phyloP scores from a whole-genome alignment of 305 asterid species.

The Solanum hybrid region DNA sequence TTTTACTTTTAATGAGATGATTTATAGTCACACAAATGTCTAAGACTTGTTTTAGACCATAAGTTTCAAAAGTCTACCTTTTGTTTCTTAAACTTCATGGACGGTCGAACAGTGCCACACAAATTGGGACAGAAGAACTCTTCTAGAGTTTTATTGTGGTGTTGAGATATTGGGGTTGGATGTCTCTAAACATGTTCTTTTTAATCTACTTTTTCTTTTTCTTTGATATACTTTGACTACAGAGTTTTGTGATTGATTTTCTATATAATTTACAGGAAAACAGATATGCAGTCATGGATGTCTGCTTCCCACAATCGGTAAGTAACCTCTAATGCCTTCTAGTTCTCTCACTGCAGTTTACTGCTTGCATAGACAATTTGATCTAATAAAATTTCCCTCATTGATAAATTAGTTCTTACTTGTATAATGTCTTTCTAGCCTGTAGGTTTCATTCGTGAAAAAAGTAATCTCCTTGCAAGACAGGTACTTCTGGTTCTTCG shows the following conservation, averaged over 20 bases:
- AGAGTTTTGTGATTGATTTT: not conserved
- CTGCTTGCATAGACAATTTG: conserved; percentile 14
- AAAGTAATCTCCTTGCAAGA: conserved; percentile 80
- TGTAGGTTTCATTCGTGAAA: conserved; percentile 89
- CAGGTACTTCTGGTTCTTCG: conserved; percentile 41
- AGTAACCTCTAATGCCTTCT: conserved; percentile 23
- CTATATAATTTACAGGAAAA: conserved; percentile 67
- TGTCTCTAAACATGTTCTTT: not conserved
- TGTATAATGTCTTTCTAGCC: conserved; percentile 49
- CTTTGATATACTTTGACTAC: not conserved
- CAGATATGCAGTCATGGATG: conserved; percentile 80
- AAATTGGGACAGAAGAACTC: not conserved
- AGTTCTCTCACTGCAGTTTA: conserved; percentile 12
- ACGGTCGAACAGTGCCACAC: not conserved
- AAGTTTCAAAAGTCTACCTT: not conserved
- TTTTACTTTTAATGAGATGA: not conserved
- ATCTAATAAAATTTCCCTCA: not conserved
- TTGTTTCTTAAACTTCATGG: not conserved
- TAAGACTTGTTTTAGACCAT: not conserved
- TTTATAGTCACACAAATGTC: not conserved
- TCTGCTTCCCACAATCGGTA: conserved; percentile 79
- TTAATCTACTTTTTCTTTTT: not conserved
- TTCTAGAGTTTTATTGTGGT: not conserved
- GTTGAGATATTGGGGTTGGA: not conserved
- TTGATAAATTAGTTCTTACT: not conserved